A percentile compares a stretch with the other conserved stretches of the same genome.
Evolutionary conservation across 75 land plant species (phyloP).

Genomic region (Sequoiadendron giganteum): DNA sequence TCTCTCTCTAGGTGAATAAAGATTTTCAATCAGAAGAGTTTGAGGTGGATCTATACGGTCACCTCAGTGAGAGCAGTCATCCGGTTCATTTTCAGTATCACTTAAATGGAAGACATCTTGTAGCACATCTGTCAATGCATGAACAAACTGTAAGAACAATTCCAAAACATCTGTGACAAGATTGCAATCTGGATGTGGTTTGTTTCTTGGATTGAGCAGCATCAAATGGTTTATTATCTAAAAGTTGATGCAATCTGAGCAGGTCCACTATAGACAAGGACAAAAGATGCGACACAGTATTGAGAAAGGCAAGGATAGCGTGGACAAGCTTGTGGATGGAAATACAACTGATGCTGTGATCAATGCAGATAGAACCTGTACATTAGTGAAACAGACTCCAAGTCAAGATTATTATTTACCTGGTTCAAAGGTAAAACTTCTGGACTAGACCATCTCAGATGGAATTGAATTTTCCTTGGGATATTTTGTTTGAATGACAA

Average conservation of each 20-base stretch:
- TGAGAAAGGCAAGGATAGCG: neutral
- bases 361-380: neutral
- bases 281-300: constrained; percentile 26
- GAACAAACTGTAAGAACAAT: constrained; percentile 25
- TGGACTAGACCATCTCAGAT: neutral
- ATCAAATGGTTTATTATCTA: neutral
- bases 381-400: constrained; percentile 2
- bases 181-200: constrained; percentile 2
- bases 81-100: constrained; percentile 14
- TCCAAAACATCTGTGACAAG: neutral
- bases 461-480: neutral
- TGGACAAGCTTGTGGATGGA: constrained; percentile 15
- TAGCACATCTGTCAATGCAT: constrained; percentile 22
- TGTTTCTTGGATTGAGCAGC: neutral
- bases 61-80: neutral
- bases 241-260: neutral
- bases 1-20: constrained; percentile 7
- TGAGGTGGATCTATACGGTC: constrained; percentile 17
- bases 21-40: constrained; percentile 8
- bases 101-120: constrained; percentile 20
- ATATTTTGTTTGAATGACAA: neutral
- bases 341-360: neutral
- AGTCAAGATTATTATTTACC: constrained; percentile 1
- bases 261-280: constrained; percentile 19
- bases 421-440: constrained; percentile 12